phyloP scores from a whole-genome alignment of 2,329 filamentous ascomycete species.

The Shiraia sp. region DNA sequence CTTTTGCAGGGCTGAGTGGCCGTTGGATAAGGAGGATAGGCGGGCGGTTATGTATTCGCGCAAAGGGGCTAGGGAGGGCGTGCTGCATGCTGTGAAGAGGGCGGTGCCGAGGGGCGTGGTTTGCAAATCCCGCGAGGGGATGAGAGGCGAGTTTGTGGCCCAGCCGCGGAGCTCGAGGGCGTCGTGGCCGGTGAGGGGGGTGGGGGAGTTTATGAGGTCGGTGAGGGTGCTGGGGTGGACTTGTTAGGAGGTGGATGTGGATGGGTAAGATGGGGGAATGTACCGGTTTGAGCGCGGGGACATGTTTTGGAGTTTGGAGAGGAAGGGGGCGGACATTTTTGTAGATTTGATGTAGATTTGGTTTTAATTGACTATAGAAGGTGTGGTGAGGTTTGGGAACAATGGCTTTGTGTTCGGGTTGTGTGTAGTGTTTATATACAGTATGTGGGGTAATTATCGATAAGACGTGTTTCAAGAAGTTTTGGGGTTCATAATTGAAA shows the following conservation, averaged over 20 bases:
- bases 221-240: constrained; percentile 7
- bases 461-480: too few species aligned
- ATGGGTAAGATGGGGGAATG: background rate
- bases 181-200: constrained; percentile 16
- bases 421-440: too few species aligned
- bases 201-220: constrained; percentile 11
- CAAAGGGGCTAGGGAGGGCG: too few species aligned
- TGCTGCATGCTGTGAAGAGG: too few species aligned
- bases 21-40: constrained; percentile 4
- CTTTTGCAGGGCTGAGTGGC: constrained; percentile 4
- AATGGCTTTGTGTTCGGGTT: too few species aligned
- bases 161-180: constrained; percentile 20
- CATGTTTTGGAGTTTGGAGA: constrained; percentile 19
- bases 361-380: too few species aligned
- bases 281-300: constrained; percentile 10
- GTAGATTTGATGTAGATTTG: too few species aligned
- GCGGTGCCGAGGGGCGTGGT: constrained; percentile 12
- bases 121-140: constrained; percentile 15
- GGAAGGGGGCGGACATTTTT: constrained; percentile 17
- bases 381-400: too few species aligned
- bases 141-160: constrained; percentile 6
- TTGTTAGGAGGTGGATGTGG: background rate
- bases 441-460: too few species aligned
- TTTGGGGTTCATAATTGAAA: too few species aligned
- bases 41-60: constrained; percentile 2